Evolutionary conservation across 106 monocot species (phyloP).

Genomic region (Amphibolis antarctica): DNA sequence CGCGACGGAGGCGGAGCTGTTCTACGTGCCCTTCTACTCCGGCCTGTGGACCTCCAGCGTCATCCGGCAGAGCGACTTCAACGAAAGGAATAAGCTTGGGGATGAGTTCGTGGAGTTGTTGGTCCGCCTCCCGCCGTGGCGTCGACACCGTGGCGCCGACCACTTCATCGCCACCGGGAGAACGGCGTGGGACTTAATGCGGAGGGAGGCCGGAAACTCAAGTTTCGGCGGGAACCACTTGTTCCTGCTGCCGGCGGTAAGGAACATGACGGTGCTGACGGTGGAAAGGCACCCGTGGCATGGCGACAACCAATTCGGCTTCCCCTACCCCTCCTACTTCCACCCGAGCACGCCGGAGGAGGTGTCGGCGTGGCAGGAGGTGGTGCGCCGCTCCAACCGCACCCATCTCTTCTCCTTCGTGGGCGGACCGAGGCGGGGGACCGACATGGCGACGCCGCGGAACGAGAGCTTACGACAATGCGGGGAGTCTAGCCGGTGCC

Average conservation of each 20-base stretch:
- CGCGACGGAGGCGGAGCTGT: conserved; percentile 17
- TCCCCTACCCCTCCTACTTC: conserved; percentile 56
- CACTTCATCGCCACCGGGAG: conserved; percentile 53
- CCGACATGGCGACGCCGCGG: conserved; percentile 31
- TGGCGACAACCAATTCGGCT: conserved; percentile 34
- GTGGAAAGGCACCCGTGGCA: conserved; percentile 46
- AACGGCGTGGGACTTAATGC: conserved; percentile 62
- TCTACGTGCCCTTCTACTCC: conserved; percentile 53
- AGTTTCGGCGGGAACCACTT: conserved; percentile 39
- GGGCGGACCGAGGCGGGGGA: conserved; percentile 25
- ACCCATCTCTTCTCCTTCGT: conserved; percentile 47
- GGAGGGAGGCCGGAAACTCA: not conserved
- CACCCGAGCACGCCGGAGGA: conserved; percentile 26
- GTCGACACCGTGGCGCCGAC: conserved; percentile 22
- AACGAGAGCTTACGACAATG: conserved; percentile 33
- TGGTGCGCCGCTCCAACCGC: conserved; percentile 5
- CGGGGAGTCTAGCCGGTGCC: conserved; percentile 24
- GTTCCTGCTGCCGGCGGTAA: conserved; percentile 17
- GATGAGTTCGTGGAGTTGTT: conserved; percentile 19
- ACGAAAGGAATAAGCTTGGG: conserved; percentile 28
- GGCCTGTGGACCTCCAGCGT: conserved; percentile 38
- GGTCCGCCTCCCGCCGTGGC: conserved; percentile 5
- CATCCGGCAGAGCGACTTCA: conserved; percentile 17
- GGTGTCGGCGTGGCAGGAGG: conserved; percentile 20
- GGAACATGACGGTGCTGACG: conserved; percentile 43